phyloP scores from a whole-genome alignment of 2,329 filamentous ascomycete genomes.

The Chrysosporium keratinophilum region DNA sequence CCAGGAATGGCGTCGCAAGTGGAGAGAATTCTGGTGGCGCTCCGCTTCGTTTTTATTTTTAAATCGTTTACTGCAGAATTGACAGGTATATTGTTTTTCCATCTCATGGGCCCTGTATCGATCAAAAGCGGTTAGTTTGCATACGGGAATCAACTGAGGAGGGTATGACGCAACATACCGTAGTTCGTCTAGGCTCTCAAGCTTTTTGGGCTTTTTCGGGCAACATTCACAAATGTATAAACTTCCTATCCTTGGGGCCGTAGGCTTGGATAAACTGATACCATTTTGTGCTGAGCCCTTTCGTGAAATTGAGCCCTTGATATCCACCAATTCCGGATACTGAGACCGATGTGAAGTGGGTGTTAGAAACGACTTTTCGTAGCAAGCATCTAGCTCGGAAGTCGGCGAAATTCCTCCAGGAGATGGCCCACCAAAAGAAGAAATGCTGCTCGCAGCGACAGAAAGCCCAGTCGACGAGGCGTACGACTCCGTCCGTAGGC shows the following conservation, averaged over 20 bases:
- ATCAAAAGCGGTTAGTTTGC: not conserved
- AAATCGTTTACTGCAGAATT: constrained; percentile 87
- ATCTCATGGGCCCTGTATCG: constrained; percentile 53
- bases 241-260: constrained; percentile 43
- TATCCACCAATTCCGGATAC: constrained; percentile 30
- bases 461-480: constrained; percentile 52
- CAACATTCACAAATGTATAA: constrained; percentile 81
- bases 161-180: constrained; percentile 48
- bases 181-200: constrained; percentile 72
- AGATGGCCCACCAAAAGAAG: constrained; percentile 51
- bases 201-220: constrained; percentile 94
- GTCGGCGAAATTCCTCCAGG: constrained; percentile 50
- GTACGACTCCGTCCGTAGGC: constrained; percentile 51
- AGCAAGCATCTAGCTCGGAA: constrained; percentile 44
- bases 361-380: constrained; percentile 42
- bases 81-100: constrained; percentile 93
- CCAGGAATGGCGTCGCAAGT: constrained; percentile 89
- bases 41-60: constrained; percentile 99
- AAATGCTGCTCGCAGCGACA: constrained; percentile 51
- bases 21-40: constrained; percentile 88
- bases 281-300: constrained; percentile 40
- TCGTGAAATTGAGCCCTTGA: constrained; percentile 31
- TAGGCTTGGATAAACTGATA: constrained; percentile 26
- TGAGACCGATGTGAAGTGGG: constrained; percentile 39
- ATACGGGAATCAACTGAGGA: not conserved